phyloP scores from a whole-genome alignment of 2,329 filamentous ascomycete species.

The Arthroderma sp. region DNA sequence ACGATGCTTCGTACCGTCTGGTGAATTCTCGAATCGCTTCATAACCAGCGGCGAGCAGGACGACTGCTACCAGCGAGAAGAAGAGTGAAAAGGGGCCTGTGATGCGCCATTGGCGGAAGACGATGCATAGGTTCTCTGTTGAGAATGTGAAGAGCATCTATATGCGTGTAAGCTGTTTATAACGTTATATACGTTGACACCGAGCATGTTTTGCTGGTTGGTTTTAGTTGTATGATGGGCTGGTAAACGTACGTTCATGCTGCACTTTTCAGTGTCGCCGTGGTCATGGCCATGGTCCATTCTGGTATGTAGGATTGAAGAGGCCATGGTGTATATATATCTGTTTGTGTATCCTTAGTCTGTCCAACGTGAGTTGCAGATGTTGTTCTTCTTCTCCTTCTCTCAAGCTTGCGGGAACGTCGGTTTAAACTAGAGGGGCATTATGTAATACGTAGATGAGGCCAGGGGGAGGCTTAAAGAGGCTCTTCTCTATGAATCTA shows the following conservation, averaged over 20 bases:
- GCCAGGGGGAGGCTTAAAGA: too few relatives aligned
- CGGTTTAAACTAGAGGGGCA: too few relatives aligned
- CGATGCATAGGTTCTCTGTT: conserved; percentile 84
- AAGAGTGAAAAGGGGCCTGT: conserved; percentile 60
- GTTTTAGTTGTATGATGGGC: background rate
- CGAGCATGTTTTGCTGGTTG: too few relatives aligned
- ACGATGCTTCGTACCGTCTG: conserved; percentile 55
- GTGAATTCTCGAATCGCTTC: conserved; percentile 70
- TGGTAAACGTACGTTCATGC: conserved; percentile 64
- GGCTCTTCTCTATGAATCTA: too few relatives aligned
- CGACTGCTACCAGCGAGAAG: conserved; percentile 68
- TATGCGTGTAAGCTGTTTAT: too few relatives aligned
- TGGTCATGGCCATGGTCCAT: conserved; percentile 42
- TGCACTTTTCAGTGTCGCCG: conserved; percentile 53
- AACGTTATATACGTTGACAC: too few relatives aligned
- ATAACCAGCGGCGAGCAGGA: conserved; percentile 79
- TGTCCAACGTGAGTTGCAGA: too few relatives aligned
- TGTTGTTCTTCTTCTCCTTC: too few relatives aligned
- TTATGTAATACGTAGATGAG: too few relatives aligned
- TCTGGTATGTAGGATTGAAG: background rate
- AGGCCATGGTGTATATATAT: too few relatives aligned
- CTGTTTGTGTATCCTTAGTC: too few relatives aligned
- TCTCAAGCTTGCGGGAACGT: too few relatives aligned
- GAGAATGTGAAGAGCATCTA: conserved; percentile 99
- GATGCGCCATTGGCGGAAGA: conserved; percentile 86